These are phyloP conservation scores for Lachnellula hyalina DNA, from an alignment of 2,329 filamentous ascomycete genomes.

Conservation along the genomic window DNA sequence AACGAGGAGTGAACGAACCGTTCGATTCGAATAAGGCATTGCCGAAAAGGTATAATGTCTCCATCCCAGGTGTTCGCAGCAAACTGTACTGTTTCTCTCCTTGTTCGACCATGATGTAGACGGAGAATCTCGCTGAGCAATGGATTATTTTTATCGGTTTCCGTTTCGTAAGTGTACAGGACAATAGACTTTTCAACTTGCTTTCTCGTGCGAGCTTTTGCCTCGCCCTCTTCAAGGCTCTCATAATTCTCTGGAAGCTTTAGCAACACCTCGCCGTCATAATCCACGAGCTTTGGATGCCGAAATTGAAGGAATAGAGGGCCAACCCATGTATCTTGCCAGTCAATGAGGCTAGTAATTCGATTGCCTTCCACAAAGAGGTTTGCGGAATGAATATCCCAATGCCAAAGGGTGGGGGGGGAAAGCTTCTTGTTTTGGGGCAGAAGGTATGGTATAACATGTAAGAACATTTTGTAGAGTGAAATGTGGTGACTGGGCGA, in stretches of 20 bases:
- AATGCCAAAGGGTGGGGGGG: constrained; percentile 35
- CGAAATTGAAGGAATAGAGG: constrained; percentile 21
- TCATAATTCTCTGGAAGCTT: constrained; percentile 26
- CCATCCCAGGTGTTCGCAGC: constrained; percentile 30
- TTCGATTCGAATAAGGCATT: constrained; percentile 30
- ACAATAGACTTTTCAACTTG: constrained; percentile 24
- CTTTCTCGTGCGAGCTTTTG: constrained; percentile 23
- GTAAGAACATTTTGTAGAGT: constrained; percentile 32
- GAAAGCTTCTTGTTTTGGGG: constrained; percentile 21
- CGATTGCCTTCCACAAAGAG: constrained; percentile 34
- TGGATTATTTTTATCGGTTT: constrained; percentile 28
- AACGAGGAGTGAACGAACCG: constrained; percentile 24
- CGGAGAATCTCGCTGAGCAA: constrained; percentile 13
- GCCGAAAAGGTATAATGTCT: constrained; percentile 30
- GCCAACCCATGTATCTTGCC: constrained; percentile 9
- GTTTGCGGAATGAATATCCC: constrained; percentile 35
- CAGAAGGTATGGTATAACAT: constrained; percentile 29
- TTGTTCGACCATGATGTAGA: constrained; percentile 20
- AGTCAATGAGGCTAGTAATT: constrained; percentile 39
- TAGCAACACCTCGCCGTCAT: constrained; percentile 27
- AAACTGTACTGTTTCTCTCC: constrained; percentile 29
- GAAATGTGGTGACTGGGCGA: constrained; percentile 29
- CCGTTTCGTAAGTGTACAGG: constrained; percentile 27
- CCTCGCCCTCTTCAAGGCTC: constrained; percentile 19
- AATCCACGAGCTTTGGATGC: constrained; percentile 28